These are phyloP conservation scores for Earliella scabrosa DNA, from an alignment of 1,284 basidiomycete species.

Conservation along the genomic window DNA sequence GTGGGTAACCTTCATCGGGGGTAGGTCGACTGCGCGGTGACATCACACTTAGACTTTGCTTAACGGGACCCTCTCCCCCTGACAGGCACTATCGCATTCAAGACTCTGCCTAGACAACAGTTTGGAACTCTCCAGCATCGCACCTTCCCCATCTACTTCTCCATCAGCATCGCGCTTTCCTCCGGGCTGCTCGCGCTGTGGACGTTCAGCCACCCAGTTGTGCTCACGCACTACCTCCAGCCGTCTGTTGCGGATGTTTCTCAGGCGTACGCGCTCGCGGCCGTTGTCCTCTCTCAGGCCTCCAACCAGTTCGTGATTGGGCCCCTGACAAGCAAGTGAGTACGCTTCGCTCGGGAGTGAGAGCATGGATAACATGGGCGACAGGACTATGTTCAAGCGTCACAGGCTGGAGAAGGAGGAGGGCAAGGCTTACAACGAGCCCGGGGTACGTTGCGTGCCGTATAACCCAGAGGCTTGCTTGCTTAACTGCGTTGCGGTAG, in stretches of 20 bases:
- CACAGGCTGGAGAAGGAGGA: conserved; percentile 77
- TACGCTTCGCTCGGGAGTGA: conserved; percentile 6
- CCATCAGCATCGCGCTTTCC: conserved; percentile 59
- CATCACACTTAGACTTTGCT: no score
- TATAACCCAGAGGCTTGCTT: background rate
- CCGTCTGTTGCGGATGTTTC: conserved; percentile 65
- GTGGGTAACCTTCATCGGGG: conserved; percentile 73
- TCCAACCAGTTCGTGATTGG: conserved; percentile 65
- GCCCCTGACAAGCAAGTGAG: conserved; percentile 70
- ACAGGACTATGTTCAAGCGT: conserved; percentile 74
- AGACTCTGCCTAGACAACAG: conserved; percentile 66
- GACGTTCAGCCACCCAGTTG: conserved; percentile 65
- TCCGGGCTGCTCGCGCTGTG: conserved; percentile 63
- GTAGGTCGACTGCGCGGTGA: conserved; percentile 34
- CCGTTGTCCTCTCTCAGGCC: conserved; percentile 53
- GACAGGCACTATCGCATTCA: conserved; percentile 62
- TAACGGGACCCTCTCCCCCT: background rate
- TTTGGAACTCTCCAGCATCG: conserved; percentile 80
- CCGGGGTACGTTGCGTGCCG: conserved; percentile 50
- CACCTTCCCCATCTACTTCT: conserved; percentile 79
- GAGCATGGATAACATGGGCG: background rate
- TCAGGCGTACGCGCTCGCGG: conserved; percentile 68
- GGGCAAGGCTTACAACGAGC: conserved; percentile 67
- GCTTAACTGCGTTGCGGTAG: conserved; percentile 38
- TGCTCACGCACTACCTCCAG: conserved; percentile 52